Conservation (phyloP, 1,284 basidiomycete genomes). For the Cryptococcus maquisensis region DNA sequence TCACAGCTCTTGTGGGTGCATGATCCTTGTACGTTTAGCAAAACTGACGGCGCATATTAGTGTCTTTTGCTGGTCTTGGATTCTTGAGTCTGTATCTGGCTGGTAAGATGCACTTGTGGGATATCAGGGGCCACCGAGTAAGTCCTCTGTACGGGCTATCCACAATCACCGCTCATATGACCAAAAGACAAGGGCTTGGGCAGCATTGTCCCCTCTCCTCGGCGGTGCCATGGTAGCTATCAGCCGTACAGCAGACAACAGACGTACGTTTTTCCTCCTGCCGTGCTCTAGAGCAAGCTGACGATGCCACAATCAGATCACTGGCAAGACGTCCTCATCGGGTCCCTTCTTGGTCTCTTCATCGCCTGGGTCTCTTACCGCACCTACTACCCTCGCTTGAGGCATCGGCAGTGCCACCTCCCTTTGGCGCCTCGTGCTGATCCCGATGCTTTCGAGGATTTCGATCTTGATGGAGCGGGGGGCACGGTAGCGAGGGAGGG, state of each 20-base stretch:
- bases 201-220: constrained; percentile 68
- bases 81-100: constrained; percentile 85
- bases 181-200: constrained; percentile 73
- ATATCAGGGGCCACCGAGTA: constrained; percentile 71
- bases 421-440: constrained; percentile 64
- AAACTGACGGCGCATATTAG: constrained; percentile 46
- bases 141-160: constrained; percentile 33
- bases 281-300: background rate
- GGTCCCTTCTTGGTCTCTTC: constrained; percentile 67
- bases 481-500: constrained; percentile 1
- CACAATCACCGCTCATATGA: background rate
- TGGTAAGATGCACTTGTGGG: constrained; percentile 88
- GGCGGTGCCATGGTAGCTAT: constrained; percentile 83
- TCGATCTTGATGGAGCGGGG: constrained; percentile 2
- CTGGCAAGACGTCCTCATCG: constrained; percentile 82
- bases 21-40: background rate
- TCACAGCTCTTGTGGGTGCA: constrained; percentile 54
- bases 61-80: constrained; percentile 87
- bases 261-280: constrained; percentile 57
- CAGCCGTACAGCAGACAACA: constrained; percentile 83
- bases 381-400: constrained; percentile 50
- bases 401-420: constrained; percentile 57
- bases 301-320: constrained; percentile 56
- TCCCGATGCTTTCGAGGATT: constrained; percentile 21
- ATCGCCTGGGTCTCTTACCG: constrained; percentile 76